These are phyloP conservation scores for Ogataea methanolica DNA, from an alignment of 805 yeast genomes.

Conservation along the genomic window DNA sequence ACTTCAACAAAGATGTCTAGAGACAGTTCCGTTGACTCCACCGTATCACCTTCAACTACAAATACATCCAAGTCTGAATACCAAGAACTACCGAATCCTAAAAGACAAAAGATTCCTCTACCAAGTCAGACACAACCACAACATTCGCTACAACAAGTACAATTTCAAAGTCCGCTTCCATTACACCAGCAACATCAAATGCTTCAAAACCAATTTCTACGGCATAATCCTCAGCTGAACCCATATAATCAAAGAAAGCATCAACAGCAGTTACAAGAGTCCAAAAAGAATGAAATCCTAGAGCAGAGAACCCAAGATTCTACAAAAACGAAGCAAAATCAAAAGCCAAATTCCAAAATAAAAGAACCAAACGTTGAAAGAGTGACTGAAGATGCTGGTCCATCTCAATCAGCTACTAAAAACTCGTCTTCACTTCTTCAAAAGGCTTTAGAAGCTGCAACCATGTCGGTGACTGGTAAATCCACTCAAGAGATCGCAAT, in stretches of 20 bases:
- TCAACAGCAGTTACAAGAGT: not conserved
- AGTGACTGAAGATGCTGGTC: not conserved
- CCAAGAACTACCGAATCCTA: too few species aligned
- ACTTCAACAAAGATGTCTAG: conserved; percentile 22
- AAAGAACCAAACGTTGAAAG: not conserved
- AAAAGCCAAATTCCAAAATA: not conserved
- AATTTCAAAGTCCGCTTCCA: not conserved
- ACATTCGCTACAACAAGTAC: not conserved
- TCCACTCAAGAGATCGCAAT: conserved; percentile 46
- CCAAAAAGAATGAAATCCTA: not conserved
- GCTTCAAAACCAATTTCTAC: not conserved
- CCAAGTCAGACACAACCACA: too few species aligned
- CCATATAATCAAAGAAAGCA: not conserved
- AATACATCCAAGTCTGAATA: too few species aligned
- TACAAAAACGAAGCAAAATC: not conserved
- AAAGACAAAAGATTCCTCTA: too few species aligned
- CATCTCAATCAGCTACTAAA: not conserved
- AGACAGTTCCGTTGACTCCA: conserved; percentile 6
- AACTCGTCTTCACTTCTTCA: conserved; percentile 23
- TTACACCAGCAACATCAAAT: not conserved
- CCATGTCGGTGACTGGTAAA: conserved; percentile 52
- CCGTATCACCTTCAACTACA: not conserved
- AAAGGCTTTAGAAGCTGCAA: conserved; percentile 51
- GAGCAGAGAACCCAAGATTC: not conserved
- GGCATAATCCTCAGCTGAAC: conserved; percentile 1